Evolutionary conservation across 1,139 yeast genomes (phyloP), one percentile per base, ranked within the genome.

Genomic region (Debaryomyces subglobosus): DNA sequence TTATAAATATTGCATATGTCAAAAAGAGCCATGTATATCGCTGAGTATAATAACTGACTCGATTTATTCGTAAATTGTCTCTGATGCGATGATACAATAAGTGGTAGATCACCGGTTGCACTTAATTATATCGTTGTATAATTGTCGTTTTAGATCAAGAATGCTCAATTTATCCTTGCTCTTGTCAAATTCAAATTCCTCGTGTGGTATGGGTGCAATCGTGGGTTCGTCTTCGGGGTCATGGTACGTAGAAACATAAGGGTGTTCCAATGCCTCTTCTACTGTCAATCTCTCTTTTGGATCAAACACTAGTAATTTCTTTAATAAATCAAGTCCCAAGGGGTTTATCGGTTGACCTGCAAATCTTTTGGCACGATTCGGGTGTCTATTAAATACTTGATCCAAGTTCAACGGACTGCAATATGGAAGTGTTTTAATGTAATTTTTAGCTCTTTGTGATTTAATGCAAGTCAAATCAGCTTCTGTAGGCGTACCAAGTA

Each of bases 141-240:
- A 71, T 71, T 88, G 69, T 51, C 74, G 70, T 69, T 91, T 90
- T 58, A 92, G 73, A 56, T 90, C 94, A 40, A 79, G 81, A 48
- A 86, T 73, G 30, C 82, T 78, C 54, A 92, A 73, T 47, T 85
- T 85, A 47, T 87, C 90, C 64, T 88, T 88, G 53, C 79, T 75
- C 56, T 81, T 77, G 63, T 94, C 97, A 61, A 90, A 92, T 53
- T 85, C 88, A 68, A 94, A 92, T 63, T 91, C 89, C 50, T 83
- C 84, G 30, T 81, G 81, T 1, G 94, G 87, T 36, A 92, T 84
- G 4, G 89, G 86, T 13, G 77, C 74, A 1, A 94, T 89, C 3
- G 71, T 72, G 0, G 96, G 97, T 63, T 92, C 98, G 56, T 91
- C 97, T 44, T 75, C 77, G 0, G 89, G 85, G 57, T 88, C 96